These are phyloP conservation scores for Leccinum incarnatum DNA, from an alignment of 768 basidiomycete species.

Conservation along the genomic window DNA sequence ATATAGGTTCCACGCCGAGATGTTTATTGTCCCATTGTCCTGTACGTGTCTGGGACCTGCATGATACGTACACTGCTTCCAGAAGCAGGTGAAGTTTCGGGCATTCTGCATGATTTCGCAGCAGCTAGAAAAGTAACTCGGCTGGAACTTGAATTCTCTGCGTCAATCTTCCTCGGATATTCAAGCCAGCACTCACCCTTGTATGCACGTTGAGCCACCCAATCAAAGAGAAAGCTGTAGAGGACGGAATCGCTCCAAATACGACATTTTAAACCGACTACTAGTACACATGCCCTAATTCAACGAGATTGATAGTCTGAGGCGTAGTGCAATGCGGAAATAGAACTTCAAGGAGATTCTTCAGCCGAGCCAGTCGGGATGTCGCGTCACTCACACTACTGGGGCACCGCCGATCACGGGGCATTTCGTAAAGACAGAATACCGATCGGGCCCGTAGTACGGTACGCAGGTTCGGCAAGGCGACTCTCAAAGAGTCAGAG, in stretches of 20 bases:
- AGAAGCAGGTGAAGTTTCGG: constrained; percentile 5
- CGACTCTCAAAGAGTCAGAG: no score
- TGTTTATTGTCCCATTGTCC: no score
- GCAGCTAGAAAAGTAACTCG: constrained; percentile 1
- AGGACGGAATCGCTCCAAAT: neutral
- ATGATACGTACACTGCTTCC: constrained; percentile 3
- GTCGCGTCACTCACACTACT: neutral
- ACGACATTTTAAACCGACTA: neutral
- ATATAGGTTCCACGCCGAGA: neutral
- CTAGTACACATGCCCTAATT: neutral
- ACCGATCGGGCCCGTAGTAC: neutral
- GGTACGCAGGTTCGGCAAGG: no score
- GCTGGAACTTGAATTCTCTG: neutral
- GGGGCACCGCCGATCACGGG: constrained; percentile 25
- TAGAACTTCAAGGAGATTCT: neutral
- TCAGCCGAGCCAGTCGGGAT: constrained; percentile 19
- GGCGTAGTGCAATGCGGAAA: neutral
- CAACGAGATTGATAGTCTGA: neutral
- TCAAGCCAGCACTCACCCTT: neutral
- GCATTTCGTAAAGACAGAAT: constrained; percentile 6
- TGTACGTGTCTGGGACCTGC: neutral
- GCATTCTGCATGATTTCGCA: neutral
- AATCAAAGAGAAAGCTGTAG: neutral
- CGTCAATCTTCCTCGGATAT: neutral
- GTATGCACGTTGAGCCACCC: no score